These are phyloP conservation scores for Pestalotiopsis fici DNA, from an alignment of 2,329 filamentous ascomycete genomes.

Conservation along the genomic window DNA sequence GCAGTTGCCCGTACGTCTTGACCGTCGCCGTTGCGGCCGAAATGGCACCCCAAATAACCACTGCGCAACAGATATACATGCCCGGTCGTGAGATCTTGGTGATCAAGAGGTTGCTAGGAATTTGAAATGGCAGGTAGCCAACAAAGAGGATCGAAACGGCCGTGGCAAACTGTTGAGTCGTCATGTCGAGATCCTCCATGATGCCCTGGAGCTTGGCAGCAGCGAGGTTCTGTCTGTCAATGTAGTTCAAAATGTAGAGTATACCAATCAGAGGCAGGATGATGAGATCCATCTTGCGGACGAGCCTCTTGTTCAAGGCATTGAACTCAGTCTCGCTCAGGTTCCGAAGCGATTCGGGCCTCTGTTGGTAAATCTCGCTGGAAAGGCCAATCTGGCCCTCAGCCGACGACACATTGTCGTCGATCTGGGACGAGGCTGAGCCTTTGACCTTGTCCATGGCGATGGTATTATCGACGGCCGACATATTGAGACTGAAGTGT, in stretches of 20 bases:
- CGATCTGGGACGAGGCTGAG: background rate
- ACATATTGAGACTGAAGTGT: background rate
- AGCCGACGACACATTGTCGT: background rate
- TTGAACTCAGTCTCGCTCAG: constrained; percentile 16
- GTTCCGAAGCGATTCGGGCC: constrained; percentile 17
- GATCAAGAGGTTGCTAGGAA: constrained; percentile 37
- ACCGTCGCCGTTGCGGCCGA: constrained; percentile 49
- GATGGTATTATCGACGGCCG: background rate
- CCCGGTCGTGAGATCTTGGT: constrained; percentile 40
- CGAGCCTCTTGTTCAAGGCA: constrained; percentile 18
- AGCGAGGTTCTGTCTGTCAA: constrained; percentile 38
- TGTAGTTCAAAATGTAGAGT: constrained; percentile 40
- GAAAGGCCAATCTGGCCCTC: background rate
- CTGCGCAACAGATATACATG: constrained; percentile 50
- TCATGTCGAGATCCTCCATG: constrained; percentile 38
- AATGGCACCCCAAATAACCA: constrained; percentile 51
- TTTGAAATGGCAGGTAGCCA: constrained; percentile 37
- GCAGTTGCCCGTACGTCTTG: constrained; percentile 44
- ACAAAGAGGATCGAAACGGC: constrained; percentile 36
- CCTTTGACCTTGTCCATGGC: background rate
- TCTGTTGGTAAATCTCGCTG: background rate
- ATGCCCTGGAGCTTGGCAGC: constrained; percentile 40
- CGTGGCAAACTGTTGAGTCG: constrained; percentile 30
- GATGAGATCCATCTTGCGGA: constrained; percentile 22
- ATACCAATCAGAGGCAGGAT: constrained; percentile 16